phyloP scores from a whole-genome alignment of 495 filamentous ascomycete genomes.

The Penicillium waksmanii region DNA sequence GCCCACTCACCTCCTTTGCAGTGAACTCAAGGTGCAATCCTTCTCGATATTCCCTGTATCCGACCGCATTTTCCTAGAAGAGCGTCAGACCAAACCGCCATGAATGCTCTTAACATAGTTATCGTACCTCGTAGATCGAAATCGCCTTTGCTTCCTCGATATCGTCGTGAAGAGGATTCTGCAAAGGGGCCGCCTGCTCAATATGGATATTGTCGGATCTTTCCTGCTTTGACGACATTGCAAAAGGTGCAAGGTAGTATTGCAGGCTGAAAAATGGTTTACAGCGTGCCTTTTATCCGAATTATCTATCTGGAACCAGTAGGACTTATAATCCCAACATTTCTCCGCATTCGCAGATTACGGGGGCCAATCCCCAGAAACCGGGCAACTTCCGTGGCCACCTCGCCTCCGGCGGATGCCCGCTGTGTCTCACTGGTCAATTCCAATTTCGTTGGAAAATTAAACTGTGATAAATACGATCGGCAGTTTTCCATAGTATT shows the following conservation, averaged over 20 bases:
- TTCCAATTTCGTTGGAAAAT: not conserved
- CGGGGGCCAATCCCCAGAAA: not conserved
- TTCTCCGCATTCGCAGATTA: not conserved
- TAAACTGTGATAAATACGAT: not conserved
- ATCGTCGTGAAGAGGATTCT: not conserved
- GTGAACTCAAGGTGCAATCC: not conserved
- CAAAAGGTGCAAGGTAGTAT: not conserved
- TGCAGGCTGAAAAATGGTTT: not conserved
- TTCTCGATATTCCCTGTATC: slow-evolving; percentile 6
- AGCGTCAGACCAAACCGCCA: not conserved
- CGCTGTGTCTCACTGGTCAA: not conserved
- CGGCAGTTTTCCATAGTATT: not conserved
- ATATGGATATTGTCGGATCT: not conserved
- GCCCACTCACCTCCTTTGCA: not conserved
- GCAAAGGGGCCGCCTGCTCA: not conserved
- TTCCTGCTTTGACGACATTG: not conserved
- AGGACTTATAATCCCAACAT: not conserved
- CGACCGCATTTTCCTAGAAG: not conserved
- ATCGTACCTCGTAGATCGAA: not conserved
- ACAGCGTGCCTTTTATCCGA: not conserved
- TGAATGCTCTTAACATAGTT: not conserved
- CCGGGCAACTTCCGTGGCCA: not conserved
- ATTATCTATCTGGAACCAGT: not conserved
- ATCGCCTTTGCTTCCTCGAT: not conserved
- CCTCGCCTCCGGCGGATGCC: not conserved